Percentiles rank a stretch among this genome's conserved stretches.
phyloP scores from a whole-genome alignment of 768 basidiomycete species.

The Phanerochaete sordida region DNA sequence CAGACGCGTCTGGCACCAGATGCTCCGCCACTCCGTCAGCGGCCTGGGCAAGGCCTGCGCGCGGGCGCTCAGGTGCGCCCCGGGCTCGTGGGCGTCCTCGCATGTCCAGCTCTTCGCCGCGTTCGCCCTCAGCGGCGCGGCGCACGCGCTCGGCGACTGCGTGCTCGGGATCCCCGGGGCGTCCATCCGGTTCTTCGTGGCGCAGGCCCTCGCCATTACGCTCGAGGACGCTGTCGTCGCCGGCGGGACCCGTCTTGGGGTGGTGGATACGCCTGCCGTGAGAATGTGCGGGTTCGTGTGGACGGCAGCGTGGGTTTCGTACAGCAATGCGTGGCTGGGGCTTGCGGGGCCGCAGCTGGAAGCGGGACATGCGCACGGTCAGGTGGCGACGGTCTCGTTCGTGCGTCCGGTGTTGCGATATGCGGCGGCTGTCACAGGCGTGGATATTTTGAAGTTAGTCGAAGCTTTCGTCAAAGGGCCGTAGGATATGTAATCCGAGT shows the following conservation, averaged over 20 bases:
- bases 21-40: conserved; percentile 7
- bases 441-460: too few species aligned
- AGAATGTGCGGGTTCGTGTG: too few species aligned
- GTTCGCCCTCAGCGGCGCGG: conserved; percentile 15
- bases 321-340: too few species aligned
- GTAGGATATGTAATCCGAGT: too few species aligned
- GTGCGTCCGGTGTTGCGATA: too few species aligned
- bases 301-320: too few species aligned
- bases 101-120: conserved; percentile 18
- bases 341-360: too few species aligned
- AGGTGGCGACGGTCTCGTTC: too few species aligned
- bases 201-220: conserved; percentile 14
- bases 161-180: conserved; percentile 13
- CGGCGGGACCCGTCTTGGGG: neutral
- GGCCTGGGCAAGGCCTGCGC: conserved; percentile 9
- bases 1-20: conserved; percentile 19
- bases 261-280: neutral
- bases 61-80: conserved; percentile 6
- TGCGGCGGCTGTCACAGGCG: too few species aligned
- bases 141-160: conserved; percentile 16
- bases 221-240: conserved; percentile 15
- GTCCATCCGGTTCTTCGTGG: conserved; percentile 17
- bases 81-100: conserved; percentile 14
- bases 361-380: too few species aligned
- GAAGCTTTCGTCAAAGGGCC: too few species aligned